Evolutionary conservation across 768 basidiomycete species (phyloP).

Genomic region (Mycena capillaripes): DNA sequence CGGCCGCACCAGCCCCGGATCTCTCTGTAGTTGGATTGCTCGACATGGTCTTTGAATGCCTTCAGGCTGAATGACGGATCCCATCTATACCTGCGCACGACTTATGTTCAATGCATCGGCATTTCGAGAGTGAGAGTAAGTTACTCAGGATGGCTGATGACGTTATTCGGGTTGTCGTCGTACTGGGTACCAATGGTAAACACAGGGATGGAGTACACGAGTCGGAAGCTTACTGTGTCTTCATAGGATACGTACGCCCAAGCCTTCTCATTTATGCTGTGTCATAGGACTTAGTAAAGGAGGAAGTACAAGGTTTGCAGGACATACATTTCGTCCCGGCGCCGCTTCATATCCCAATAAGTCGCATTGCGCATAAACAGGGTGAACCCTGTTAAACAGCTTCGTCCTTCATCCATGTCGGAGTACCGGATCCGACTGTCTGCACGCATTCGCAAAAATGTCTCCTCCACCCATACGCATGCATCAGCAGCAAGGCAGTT

Average conservation of each 20-base stretch:
- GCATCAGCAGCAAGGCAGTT: neutral
- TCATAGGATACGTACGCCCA: neutral
- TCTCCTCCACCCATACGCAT: neutral
- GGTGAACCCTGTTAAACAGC: neutral
- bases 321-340: neutral
- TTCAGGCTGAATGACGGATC: neutral
- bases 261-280: neutral
- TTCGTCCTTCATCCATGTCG: neutral
- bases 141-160: neutral
- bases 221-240: neutral
- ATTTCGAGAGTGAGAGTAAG: neutral
- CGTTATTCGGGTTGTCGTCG: neutral
- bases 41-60: neutral
- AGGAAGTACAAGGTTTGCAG: neutral
- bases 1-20: neutral
- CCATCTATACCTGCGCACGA: neutral
- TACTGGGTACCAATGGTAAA: neutral
- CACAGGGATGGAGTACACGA: neutral
- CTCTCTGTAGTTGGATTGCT: neutral
- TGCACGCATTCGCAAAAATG: neutral
- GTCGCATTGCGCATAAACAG: neutral
- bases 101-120: too few species aligned
- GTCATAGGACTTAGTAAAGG: neutral
- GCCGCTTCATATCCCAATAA: neutral
- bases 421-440: neutral